phyloP scores from a whole-genome alignment of 2,329 filamentous ascomycete genomes.

The Pseudofabraea citricarpa region DNA sequence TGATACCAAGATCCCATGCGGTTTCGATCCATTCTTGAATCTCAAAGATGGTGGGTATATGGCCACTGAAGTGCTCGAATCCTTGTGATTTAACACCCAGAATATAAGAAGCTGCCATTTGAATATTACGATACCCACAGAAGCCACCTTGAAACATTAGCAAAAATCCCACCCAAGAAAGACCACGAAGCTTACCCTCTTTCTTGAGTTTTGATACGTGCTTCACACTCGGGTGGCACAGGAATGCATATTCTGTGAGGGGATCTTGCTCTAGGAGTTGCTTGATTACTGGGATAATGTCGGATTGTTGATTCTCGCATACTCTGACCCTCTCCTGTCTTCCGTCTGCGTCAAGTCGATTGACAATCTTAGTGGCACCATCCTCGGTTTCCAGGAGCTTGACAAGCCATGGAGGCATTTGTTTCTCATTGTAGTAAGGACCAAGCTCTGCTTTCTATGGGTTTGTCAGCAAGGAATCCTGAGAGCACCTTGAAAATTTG shows the following conservation, averaged over 20 bases:
- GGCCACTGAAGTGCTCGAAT: slow-evolving; percentile 51
- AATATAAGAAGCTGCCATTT: slow-evolving; percentile 82
- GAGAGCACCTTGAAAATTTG: neutral
- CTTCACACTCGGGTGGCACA: slow-evolving; percentile 70
- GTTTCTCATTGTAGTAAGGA: slow-evolving; percentile 65
- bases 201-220: slow-evolving; percentile 79
- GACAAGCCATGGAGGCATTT: slow-evolving; percentile 68
- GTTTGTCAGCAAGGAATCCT: slow-evolving; percentile 14
- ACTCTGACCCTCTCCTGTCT: slow-evolving; percentile 34
- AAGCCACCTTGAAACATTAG: slow-evolving; percentile 60
- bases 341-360: slow-evolving; percentile 40
- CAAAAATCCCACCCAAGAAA: too few relatives aligned
- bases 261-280: slow-evolving; percentile 61
- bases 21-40: slow-evolving; percentile 83
- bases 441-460: slow-evolving; percentile 56
- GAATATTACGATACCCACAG: slow-evolving; percentile 92
- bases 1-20: slow-evolving; percentile 85
- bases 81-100: slow-evolving; percentile 53
- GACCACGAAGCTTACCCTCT: slow-evolving; percentile 60
- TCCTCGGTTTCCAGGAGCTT: slow-evolving; percentile 52
- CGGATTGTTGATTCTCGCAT: slow-evolving; percentile 42
- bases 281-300: slow-evolving; percentile 57
- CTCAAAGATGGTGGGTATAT: slow-evolving; percentile 70
- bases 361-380: slow-evolving; percentile 49
- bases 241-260: slow-evolving; percentile 64